Evolutionary conservation across 2,329 filamentous ascomycete species (phyloP), one percentile per base, ranked within the genome.

Genomic region (Ceratocystis cacaofunesta): DNA sequence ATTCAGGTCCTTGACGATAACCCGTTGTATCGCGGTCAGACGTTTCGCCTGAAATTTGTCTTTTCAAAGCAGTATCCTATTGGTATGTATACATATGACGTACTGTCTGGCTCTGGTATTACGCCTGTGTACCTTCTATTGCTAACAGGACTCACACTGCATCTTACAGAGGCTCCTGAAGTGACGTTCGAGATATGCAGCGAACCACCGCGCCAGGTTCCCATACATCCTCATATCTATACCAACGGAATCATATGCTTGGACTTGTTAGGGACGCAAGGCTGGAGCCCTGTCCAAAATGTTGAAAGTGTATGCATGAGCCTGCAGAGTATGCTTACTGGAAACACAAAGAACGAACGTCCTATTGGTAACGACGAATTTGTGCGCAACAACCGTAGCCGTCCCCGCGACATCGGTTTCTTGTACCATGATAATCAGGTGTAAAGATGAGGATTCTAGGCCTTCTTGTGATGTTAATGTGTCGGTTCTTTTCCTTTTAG

Each of bases 161-260:
- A 61, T 17, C 52, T 43, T 64, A 58, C 71, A 95, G 92, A 96
- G 78, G 88, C 94, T 0, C 94, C 94, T 28, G 94, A 99, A 79
- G 94, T 97, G 69, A 88, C 89, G 66, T 99, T 99, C 73, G 80
- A 90, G 65, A 80, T 85, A 70, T 78, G 83, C 64, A 74, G 83
- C 43, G 78, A 82, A 70, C 60, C 66, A 22, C 58, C 64, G 41
- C 82, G 84, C 57, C 80, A 82, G 46, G 92, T 99, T 71, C 94
- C 94, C 0, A 92, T 96, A 74, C 94, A 99, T 72, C 94, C 94
- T 2, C 94, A 99, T 77, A 89, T 99, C 75, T 99, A 99, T 78
- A 94, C 89, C 71, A 99, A 99, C 75, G 94, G 94, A 71, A 96
- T 97, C 75, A 99, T 99, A 73, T 99, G 94, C 72, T 87, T 99